A percentile compares a stretch with the other conserved stretches of the same genome.
Evolutionary conservation across 441 rosid genomes (phyloP).

Genomic region (Brassica balearica): DNA sequence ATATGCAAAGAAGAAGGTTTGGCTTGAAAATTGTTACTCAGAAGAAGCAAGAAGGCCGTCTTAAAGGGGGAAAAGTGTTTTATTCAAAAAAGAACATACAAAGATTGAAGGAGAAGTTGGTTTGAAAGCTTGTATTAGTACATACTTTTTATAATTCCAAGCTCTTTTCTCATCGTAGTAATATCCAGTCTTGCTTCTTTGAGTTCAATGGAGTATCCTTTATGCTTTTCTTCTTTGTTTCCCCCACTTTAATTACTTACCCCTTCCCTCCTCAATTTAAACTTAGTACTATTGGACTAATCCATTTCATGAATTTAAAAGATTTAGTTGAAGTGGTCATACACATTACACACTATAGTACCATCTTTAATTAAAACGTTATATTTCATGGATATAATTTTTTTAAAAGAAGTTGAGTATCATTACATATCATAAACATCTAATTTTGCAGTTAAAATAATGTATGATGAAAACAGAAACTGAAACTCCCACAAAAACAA

Average conservation of each 20-base stretch:
- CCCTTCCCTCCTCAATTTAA: conserved; percentile 23
- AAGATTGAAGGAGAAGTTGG: conserved; percentile 2
- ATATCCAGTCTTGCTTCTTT: conserved; percentile 40
- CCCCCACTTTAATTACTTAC: conserved; percentile 26
- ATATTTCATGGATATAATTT: neutral
- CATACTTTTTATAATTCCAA: conserved; percentile 34
- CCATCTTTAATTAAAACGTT: neutral
- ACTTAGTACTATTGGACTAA: neutral
- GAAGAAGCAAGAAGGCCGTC: conserved; percentile 20
- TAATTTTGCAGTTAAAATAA: conserved; percentile 4
- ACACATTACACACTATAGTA: neutral
- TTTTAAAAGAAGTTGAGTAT: neutral
- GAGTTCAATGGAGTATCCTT: conserved; percentile 34
- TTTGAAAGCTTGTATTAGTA: conserved; percentile 26
- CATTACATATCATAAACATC: conserved; percentile 10
- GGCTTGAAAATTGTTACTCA: conserved; percentile 16
- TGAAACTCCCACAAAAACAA: neutral
- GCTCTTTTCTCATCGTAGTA: conserved; percentile 36
- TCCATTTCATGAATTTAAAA: conserved; percentile 9
- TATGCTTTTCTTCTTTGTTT: conserved; percentile 34
- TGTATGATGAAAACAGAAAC: conserved; percentile 6
- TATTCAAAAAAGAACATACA: conserved; percentile 16
- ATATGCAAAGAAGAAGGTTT: conserved; percentile 1
- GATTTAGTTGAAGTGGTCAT: too few relatives aligned
- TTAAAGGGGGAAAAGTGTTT: conserved; percentile 10